phyloP scores from a whole-genome alignment of 2,329 filamentous ascomycete species.

The Nemania bipapillata region DNA sequence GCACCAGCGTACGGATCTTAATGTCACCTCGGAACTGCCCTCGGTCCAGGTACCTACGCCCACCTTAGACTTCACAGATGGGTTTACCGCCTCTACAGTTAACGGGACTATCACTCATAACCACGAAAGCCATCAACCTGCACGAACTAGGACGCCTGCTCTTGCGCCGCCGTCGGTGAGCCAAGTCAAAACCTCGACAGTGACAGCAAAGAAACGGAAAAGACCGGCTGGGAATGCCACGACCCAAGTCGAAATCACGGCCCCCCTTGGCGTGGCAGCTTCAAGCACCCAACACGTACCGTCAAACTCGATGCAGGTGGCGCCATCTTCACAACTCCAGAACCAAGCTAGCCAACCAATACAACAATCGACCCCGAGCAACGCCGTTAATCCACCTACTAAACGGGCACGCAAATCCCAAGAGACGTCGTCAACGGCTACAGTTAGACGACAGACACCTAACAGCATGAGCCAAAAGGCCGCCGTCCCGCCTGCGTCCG shows the following conservation, averaged over 20 bases:
- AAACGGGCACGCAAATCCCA: conserved; percentile 51
- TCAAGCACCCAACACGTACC: conserved; percentile 40
- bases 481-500: conserved; percentile 34
- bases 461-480: conserved; percentile 42
- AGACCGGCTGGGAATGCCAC: conserved; percentile 44
- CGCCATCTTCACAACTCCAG: conserved; percentile 39
- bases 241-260: conserved; percentile 36
- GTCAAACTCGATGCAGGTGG: conserved; percentile 34
- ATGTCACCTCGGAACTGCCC: conserved; percentile 27
- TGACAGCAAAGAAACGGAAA: conserved; percentile 51
- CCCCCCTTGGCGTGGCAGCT: conserved; percentile 19
- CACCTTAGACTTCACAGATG: conserved; percentile 33
- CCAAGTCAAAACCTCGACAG: conserved; percentile 49
- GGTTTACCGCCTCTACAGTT: conserved; percentile 30
- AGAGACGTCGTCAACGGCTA: conserved; percentile 41
- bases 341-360: conserved; percentile 37
- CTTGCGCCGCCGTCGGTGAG: conserved; percentile 39
- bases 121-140: conserved; percentile 32
- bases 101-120: conserved; percentile 39
- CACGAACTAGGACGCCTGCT: conserved; percentile 25
- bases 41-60: conserved; percentile 29
- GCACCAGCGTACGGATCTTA: conserved; percentile 33
- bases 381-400: conserved; percentile 38
- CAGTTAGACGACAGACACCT: conserved; percentile 43
- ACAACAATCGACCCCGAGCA: conserved; percentile 40